Conservation (phyloP, 176 grass and related monocot species). For the Luzula sylvatica region DNA sequence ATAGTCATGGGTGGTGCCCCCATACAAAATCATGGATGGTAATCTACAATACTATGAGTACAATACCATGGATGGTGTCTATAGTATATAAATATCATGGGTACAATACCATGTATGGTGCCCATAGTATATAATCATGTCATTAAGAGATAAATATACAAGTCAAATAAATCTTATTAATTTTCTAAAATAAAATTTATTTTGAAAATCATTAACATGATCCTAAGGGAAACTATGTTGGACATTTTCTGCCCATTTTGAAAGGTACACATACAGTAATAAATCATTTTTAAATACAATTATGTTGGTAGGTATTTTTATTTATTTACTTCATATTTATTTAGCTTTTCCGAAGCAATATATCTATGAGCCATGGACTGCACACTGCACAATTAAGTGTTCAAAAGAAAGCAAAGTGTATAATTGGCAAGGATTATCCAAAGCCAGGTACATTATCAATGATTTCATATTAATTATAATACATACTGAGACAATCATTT, state of each 20-base stretch:
- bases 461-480: background rate
- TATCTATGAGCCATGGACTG: slow-evolving; percentile 91
- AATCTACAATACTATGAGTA: no score
- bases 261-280: slow-evolving; percentile 41
- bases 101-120: no score
- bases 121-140: no score
- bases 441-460: slow-evolving; percentile 45
- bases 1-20: no score
- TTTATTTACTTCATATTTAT: slow-evolving; percentile 14
- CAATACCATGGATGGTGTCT: no score
- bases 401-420: slow-evolving; percentile 81
- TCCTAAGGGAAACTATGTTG: slow-evolving; percentile 66
- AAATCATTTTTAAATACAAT: slow-evolving; percentile 8
- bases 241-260: slow-evolving; percentile 68
- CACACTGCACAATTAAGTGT: slow-evolving; percentile 62
- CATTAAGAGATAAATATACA: no score
- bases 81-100: no score
- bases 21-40: no score
- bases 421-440: slow-evolving; percentile 77
- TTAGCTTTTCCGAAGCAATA: slow-evolving; percentile 86
- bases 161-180: no score
- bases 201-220: slow-evolving; percentile 97
- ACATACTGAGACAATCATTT: no score
- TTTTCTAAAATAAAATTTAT: no score
- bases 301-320: background rate